These are phyloP conservation scores for Penicillium decumbens DNA, from an alignment of 2,329 filamentous ascomycete species.

Conservation along the genomic window DNA sequence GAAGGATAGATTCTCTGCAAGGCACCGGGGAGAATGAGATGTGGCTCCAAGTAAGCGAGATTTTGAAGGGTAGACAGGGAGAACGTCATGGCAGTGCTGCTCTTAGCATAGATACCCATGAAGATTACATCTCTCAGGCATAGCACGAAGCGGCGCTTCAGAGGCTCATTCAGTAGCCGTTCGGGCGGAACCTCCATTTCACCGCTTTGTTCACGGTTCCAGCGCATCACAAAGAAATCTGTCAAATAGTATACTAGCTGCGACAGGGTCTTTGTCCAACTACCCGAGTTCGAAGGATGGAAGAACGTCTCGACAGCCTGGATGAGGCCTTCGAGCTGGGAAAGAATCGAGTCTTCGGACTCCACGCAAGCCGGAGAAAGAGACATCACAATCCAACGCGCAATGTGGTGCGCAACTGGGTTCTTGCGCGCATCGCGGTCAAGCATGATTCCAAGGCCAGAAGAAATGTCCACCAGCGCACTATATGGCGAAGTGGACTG, in stretches of 20 bases:
- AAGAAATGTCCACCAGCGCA: slow-evolving; percentile 69
- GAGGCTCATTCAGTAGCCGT: slow-evolving; percentile 69
- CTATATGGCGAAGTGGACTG: slow-evolving; percentile 93
- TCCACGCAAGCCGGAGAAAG: slow-evolving; percentile 78
- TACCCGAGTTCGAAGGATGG: slow-evolving; percentile 91
- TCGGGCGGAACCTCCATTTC: slow-evolving; percentile 83
- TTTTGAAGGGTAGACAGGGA: slow-evolving; percentile 86
- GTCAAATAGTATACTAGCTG: slow-evolving; percentile 89
- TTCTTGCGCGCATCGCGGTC: slow-evolving; percentile 93
- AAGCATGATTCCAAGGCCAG: slow-evolving; percentile 77
- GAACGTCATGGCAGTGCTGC: slow-evolving; percentile 82
- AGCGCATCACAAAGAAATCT: slow-evolving; percentile 94
- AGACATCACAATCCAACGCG: slow-evolving; percentile 88
- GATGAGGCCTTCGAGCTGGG: slow-evolving; percentile 82
- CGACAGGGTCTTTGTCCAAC: slow-evolving; percentile 83
- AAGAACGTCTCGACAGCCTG: slow-evolving; percentile 98
- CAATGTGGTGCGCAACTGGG: slow-evolving; percentile 84
- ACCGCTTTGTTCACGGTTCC: slow-evolving; percentile 90
- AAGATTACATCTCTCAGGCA: slow-evolving; percentile 89
- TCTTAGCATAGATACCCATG: slow-evolving; percentile 98
- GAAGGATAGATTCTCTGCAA: slow-evolving; percentile 95
- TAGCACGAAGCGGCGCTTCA: slow-evolving; percentile 85
- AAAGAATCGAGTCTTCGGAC: slow-evolving; percentile 71
- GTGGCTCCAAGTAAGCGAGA: slow-evolving; percentile 83
- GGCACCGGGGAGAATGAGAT: slow-evolving; percentile 85